A percentile compares a stretch with the other conserved stretches of the same genome.
Evolutionary conservation across 139 green algal species (phyloP).

Genomic region (Volvox reticuliferus): DNA sequence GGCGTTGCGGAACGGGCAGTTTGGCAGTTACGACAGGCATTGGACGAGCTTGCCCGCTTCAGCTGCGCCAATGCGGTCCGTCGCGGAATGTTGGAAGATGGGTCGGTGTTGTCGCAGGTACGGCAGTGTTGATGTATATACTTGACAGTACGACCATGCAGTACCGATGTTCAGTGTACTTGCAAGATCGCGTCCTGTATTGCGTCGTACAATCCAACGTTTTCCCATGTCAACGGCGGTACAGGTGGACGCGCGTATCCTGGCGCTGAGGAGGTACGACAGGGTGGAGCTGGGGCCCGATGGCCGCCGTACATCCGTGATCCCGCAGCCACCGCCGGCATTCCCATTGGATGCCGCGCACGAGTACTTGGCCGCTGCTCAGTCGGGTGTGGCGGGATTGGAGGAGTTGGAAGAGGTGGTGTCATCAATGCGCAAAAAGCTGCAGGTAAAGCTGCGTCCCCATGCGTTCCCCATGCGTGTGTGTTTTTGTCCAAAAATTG

Average conservation of each 20-base stretch:
- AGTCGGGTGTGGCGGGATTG: conserved; percentile 8
- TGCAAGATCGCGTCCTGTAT: too few species aligned
- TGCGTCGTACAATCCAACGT: too few species aligned
- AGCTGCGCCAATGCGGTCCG: conserved; percentile 10
- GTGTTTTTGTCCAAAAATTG: too few species aligned
- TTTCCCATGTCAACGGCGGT: too few species aligned
- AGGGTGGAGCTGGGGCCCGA: neutral
- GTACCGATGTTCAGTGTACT: too few species aligned
- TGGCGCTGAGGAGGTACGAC: conserved; percentile 16
- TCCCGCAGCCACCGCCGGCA: conserved; percentile 17
- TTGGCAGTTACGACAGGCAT: conserved; percentile 14
- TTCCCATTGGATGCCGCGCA: conserved; percentile 17
- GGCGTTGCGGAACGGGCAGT: conserved; percentile 19
- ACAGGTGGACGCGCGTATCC: conserved; percentile 39
- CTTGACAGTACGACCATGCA: too few species aligned
- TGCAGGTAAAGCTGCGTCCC: conserved; percentile 10
- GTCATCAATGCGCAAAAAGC: conserved; percentile 24
- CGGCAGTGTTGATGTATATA: neutral
- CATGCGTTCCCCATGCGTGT: too few species aligned
- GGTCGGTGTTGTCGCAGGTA: conserved; percentile 21
- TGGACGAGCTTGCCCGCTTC: conserved; percentile 33
- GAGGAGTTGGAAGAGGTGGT: conserved; percentile 43
- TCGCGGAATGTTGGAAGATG: neutral
- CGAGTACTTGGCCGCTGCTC: conserved; percentile 25
- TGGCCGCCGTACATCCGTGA: neutral